phyloP scores from a whole-genome alignment of 1,284 basidiomycete species.

The Phylloboletellus chloephorus region DNA sequence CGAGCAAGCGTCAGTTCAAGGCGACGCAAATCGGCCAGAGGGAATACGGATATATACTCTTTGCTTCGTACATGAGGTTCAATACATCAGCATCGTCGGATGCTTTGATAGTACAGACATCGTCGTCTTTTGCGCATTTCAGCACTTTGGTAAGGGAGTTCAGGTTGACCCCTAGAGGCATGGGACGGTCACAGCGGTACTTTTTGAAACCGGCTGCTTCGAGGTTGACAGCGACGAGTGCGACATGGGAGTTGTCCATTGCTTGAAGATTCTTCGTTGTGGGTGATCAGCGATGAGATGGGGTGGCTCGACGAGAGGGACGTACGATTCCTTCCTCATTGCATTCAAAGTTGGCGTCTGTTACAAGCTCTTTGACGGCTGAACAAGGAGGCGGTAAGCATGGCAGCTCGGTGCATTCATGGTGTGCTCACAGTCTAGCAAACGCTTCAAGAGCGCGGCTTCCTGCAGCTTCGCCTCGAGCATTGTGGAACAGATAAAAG shows the following conservation, averaged over 20 bases:
- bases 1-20: not conserved
- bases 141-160: constrained; percentile 91
- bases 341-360: constrained; percentile 98
- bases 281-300: not conserved
- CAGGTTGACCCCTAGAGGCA: constrained; percentile 91
- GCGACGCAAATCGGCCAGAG: not conserved
- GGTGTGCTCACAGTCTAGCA: constrained; percentile 69
- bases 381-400: constrained; percentile 9
- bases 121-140: constrained; percentile 96
- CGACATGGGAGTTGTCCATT: constrained; percentile 99
- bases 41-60: constrained; percentile 53
- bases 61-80: constrained; percentile 87
- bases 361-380: constrained; percentile 98
- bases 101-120: constrained; percentile 89
- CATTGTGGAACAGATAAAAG: constrained; percentile 44
- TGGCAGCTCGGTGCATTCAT: not conserved
- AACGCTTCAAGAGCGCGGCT: constrained; percentile 79
- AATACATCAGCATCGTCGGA: constrained; percentile 89
- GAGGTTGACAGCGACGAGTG: constrained; percentile 84
- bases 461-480: constrained; percentile 86
- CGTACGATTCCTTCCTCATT: constrained; percentile 91
- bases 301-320: constrained; percentile 14
- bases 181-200: constrained; percentile 94
- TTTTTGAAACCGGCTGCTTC: constrained; percentile 75
- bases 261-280: constrained; percentile 75